Base-by-base conservation (phyloP, 2,329 filamentous ascomycete genomes). In the Ascochyta lentis region DNA sequence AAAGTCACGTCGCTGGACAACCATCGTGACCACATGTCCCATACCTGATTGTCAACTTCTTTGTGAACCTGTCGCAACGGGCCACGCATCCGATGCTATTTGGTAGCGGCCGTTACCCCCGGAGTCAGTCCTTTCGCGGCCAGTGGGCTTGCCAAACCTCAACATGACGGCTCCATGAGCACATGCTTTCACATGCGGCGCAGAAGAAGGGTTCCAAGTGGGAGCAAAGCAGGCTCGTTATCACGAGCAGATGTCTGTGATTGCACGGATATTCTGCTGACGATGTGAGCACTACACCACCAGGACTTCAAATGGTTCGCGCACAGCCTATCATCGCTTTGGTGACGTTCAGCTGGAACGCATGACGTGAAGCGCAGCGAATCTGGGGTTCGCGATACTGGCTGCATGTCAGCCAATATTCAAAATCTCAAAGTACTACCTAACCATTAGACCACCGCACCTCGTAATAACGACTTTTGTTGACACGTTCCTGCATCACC, bases 401-500 rank as follows among this genome's bases (percentile, higher is more conserved):
- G 4, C 37, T 42, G 42, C 31, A 27, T 47, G 29, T 39, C 42
- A 39, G 42, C 31, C 47, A 31, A 24, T 37, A 23, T 12, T 29
- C 46, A 16, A 26, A 50, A 8, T n/a, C 23, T 26, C 19, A 34
- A n/a, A 37, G 16, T 19, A 29, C 19, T 19, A 29, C 19, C 19
- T 19, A 19, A 43, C 41, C 41, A 43, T 24, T 37, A 47, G 24
- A 13, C 7, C 41, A 37, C 47, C 52, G 26, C 34, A 40, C 22
- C n/a, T 29, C 27, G 22, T n/a, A 3, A 49, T 29, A 15, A 38
- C 26, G 3, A 29, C 19, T 41, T 44, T 40, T 31, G 42, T 57
- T 57, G 54, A 53, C 48, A 53, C 19, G 54, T 57, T 52, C 54
- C 54, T 57, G 54, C 54, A 16, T 56, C 54, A 56, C 42, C 12